A percentile compares a stretch with the other conserved stretches of the same genome.
Conservation (phyloP, 176 grass and related monocot genomes). For the Musa troglodytarum region DNA sequence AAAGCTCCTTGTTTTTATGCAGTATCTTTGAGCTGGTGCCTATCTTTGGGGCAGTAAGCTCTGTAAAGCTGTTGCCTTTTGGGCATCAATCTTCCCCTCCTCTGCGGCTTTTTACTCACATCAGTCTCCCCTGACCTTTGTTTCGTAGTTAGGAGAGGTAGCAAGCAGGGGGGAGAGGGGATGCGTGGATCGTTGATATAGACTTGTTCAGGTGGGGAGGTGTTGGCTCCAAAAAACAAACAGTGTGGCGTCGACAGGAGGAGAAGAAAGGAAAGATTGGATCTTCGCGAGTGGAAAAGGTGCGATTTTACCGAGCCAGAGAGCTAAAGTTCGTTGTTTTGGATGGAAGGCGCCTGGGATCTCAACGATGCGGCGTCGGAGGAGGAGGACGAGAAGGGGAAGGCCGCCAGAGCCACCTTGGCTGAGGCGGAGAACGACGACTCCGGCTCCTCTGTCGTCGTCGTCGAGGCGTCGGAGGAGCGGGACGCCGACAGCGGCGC, state of each 20-base stretch:
- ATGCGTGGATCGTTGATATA: background rate
- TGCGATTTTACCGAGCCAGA: background rate
- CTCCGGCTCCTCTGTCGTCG: conserved; percentile 2
- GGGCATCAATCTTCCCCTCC: background rate
- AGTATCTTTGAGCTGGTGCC: background rate
- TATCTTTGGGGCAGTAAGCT: background rate
- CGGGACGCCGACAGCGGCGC: background rate
- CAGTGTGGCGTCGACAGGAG: background rate
- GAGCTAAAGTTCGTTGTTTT: background rate
- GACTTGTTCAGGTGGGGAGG: background rate
- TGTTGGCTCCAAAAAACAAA: background rate
- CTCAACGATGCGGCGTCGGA: conserved; percentile 6
- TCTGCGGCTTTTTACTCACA: background rate
- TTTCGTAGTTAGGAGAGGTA: background rate
- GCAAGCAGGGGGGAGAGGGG: background rate
- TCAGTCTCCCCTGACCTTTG: background rate
- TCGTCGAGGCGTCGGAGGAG: background rate
- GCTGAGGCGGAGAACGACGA: background rate
- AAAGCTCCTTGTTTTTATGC: background rate
- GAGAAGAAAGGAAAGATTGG: background rate
- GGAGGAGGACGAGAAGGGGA: conserved; percentile 6
- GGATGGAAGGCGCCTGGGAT: conserved; percentile 12
- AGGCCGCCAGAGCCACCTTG: background rate
- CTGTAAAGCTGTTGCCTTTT: conserved; percentile 11
- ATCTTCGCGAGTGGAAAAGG: background rate